These are phyloP conservation scores for Backusella morwellensis DNA, from an alignment of 192 early-diverging fungal genomes.

Conservation along the genomic window DNA sequence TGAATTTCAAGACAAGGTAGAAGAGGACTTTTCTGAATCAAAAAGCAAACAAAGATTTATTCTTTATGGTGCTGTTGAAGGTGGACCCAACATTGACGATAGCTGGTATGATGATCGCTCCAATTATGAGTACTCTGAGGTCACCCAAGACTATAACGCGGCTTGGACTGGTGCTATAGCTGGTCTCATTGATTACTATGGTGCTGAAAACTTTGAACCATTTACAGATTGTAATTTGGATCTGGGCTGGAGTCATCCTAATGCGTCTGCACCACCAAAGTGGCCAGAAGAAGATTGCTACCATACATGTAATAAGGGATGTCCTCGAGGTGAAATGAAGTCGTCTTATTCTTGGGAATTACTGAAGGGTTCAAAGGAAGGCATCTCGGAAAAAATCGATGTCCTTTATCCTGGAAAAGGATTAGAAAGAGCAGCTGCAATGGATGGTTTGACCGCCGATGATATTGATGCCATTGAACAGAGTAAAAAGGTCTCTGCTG, in stretches of 20 bases:
- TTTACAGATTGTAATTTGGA: conserved; percentile 37
- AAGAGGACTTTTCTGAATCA: conserved; percentile 43
- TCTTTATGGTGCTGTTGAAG: conserved; percentile 56
- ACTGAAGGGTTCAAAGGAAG: conserved; percentile 14
- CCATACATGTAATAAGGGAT: conserved; percentile 40
- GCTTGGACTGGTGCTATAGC: conserved; percentile 40
- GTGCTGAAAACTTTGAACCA: conserved; percentile 30
- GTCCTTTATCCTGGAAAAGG: conserved; percentile 28
- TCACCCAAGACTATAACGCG: conserved; percentile 42
- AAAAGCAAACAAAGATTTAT: conserved; percentile 45
- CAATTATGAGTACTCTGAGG: conserved; percentile 54
- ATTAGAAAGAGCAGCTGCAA: not conserved
- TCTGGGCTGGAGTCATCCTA: conserved; percentile 37
- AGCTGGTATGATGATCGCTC: conserved; percentile 47
- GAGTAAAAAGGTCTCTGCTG: not conserved
- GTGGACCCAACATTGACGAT: conserved; percentile 56
- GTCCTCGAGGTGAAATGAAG: conserved; percentile 32
- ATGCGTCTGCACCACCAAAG: conserved; percentile 29
- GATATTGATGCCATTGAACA: not conserved
- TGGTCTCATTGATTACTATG: conserved; percentile 40
- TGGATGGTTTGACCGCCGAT: conserved; percentile 7
- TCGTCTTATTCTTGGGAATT: conserved; percentile 34
- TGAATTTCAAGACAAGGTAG: conserved; percentile 41
- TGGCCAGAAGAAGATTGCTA: conserved; percentile 42
- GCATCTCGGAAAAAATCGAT: not conserved